Evolutionary conservation across 106 monocot species (phyloP).

Genomic region (Gastrodia elata): DNA sequence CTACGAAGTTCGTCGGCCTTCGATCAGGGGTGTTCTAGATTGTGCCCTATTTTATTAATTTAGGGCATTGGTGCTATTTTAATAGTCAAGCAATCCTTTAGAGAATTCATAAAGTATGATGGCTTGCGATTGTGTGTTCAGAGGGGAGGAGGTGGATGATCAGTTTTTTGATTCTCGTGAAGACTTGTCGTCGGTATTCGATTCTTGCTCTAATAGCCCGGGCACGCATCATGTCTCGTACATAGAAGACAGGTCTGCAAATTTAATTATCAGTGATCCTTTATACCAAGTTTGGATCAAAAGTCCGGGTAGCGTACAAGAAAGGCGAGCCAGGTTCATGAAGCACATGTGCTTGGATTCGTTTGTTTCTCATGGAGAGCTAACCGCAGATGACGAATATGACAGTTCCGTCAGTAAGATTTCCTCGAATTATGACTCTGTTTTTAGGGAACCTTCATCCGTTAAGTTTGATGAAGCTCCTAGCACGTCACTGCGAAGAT

Average conservation of each 20-base stretch:
- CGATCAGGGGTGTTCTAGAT: neutral
- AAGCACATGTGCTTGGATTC: constrained; percentile 41
- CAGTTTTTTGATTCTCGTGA: constrained; percentile 53
- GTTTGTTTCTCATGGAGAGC: neutral
- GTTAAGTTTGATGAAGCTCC: constrained; percentile 15
- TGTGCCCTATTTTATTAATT: neutral
- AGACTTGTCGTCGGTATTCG: constrained; percentile 27
- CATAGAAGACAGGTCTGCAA: neutral
- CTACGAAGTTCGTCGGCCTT: neutral
- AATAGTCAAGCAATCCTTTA: neutral
- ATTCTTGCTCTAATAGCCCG: constrained; percentile 16
- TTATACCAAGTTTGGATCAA: constrained; percentile 23
- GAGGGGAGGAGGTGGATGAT: constrained; percentile 20
- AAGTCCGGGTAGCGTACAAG: constrained; percentile 26
- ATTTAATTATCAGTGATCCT: constrained; percentile 1
- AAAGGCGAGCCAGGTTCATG: constrained; percentile 44
- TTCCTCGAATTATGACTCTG: constrained; percentile 15
- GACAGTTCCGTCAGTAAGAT: constrained; percentile 11
- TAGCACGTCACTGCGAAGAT: constrained; percentile 7
- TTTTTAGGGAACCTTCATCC: constrained; percentile 7
- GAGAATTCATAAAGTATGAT: constrained; percentile 2
- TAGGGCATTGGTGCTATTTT: neutral
- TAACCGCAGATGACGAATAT: neutral
- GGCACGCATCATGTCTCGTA: neutral
- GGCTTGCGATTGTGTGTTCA: neutral